A percentile compares a stretch with the other conserved stretches of the same genome.
Evolutionary conservation across 768 basidiomycete genomes (phyloP).

Genomic region (Coprinopsis cinerea): DNA sequence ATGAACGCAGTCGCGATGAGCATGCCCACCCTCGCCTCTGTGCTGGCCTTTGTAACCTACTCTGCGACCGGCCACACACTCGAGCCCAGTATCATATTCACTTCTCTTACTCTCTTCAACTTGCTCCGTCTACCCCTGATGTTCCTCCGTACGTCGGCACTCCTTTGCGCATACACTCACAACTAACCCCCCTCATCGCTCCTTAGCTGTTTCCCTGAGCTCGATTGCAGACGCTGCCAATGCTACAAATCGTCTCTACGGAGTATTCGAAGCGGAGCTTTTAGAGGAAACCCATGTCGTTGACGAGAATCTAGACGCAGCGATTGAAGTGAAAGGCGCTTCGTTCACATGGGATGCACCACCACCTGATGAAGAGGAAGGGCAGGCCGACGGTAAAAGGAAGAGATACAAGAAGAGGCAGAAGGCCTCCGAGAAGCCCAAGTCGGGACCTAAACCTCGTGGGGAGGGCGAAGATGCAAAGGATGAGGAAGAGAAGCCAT

Average conservation of each 20-base stretch:
- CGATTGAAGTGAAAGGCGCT: slow-evolving; percentile 61
- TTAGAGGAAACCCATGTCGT: slow-evolving; percentile 51
- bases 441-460: slow-evolving; percentile 13
- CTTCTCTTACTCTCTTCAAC: slow-evolving; percentile 82
- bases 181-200: not conserved
- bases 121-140: slow-evolving; percentile 77
- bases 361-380: slow-evolving; percentile 40
- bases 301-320: slow-evolving; percentile 52
- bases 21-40: slow-evolving; percentile 74
- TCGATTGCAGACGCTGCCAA: slow-evolving; percentile 82
- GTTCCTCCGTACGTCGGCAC: slow-evolving; percentile 47
- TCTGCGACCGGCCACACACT: slow-evolving; percentile 63
- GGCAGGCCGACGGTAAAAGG: slow-evolving; percentile 12
- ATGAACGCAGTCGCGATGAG: slow-evolving; percentile 66
- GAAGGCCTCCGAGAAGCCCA: slow-evolving; percentile 14
- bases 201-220: slow-evolving; percentile 61
- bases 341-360: slow-evolving; percentile 87
- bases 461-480: slow-evolving; percentile 18
- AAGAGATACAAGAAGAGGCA: slow-evolving; percentile 9
- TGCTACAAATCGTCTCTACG: slow-evolving; percentile 69
- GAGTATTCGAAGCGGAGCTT: slow-evolving; percentile 81
- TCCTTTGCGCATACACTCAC: slow-evolving; percentile 10
- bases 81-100: slow-evolving; percentile 69
- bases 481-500: slow-evolving; percentile 39
- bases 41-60: slow-evolving; percentile 73